Evolutionary conservation across 345 rosid genomes (phyloP), one percentile per base, ranked within the genome.

Genomic region (Theobroma cacao): DNA sequence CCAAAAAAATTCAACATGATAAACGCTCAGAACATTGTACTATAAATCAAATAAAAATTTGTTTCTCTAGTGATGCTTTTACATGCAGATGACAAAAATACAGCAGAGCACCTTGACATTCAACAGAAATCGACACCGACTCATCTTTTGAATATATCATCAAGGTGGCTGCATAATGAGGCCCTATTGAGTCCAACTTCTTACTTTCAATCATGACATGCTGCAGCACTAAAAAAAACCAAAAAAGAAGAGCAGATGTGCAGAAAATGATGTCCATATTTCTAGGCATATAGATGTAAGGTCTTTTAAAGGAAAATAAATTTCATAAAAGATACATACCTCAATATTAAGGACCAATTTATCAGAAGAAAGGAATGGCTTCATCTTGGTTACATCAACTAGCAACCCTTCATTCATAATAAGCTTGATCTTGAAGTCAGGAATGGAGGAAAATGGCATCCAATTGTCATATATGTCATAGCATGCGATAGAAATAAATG

Each of bases 71-170:
- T 41, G 17, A 67, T 31, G 33, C 52, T 28, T 60, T 34, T 24
- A 17, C 43, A 20, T 2, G 13, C 17, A 70, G 38, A n/a, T n/a
- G n/a, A n/a, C n/a, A n/a, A 48, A 24, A 53, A 18, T 47, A 58
- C 48, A 43, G 26, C 31, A 77, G 24, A 60, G 67, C 87, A 92
- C 97, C 89, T 89, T 65, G 79, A 84, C 90, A 90, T 70, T 86
- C 81, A 75, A 87, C 76, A 18, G 84, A 80, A 74, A 86, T 75
- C 30, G 87, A 65, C 26, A 76, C 66, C 50, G 76, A 74, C 36
- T 79, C 77, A 69, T 84, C 80, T 61, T 14, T 58, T 3, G 80
- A 43, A 60, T 74, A 80, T 84, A 92, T 80, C 82, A 81, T 75
- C 81, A 89, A 73, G 48, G 77, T 83, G 64, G 89, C 87, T 55